phyloP scores from a whole-genome alignment of 192 early-diverging fungal genomes.

The Kappamyces sp. region DNA sequence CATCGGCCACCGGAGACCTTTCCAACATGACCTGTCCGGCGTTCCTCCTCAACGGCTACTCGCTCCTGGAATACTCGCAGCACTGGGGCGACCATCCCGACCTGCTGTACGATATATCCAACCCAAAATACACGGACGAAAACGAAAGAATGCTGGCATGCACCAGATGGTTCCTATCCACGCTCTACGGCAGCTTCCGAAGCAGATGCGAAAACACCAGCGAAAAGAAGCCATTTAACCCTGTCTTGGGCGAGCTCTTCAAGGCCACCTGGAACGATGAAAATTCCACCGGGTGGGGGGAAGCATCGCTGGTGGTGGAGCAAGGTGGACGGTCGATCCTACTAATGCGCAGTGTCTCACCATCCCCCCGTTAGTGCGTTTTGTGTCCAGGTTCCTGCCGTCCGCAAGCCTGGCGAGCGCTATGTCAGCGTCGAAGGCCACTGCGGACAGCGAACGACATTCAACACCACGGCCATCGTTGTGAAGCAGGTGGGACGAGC shows the following conservation, averaged over 20 bases:
- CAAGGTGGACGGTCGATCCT: conserved; percentile 42
- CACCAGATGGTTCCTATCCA: conserved; percentile 73
- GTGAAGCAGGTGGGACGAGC: conserved; percentile 74
- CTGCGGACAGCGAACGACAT: conserved; percentile 64
- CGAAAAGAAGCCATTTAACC: conserved; percentile 75
- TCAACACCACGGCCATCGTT: conserved; percentile 67
- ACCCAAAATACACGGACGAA: conserved; percentile 39
- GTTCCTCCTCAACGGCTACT: conserved; percentile 69
- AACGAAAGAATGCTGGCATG: conserved; percentile 61
- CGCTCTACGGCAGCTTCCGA: conserved; percentile 71
- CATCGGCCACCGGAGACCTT: conserved; percentile 75
- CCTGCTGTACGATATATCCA: conserved; percentile 59
- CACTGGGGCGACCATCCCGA: conserved; percentile 59
- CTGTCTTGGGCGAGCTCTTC: conserved; percentile 65
- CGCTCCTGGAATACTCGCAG: conserved; percentile 73
- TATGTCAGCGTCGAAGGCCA: background rate
- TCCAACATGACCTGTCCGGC: conserved; percentile 74
- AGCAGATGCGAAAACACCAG: conserved; percentile 62
- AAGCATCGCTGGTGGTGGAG: conserved; percentile 55
- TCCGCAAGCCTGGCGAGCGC: background rate
- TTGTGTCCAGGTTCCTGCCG: background rate
- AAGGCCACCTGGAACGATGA: conserved; percentile 54
- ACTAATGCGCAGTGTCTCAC: conserved; percentile 23
- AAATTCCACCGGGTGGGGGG: conserved; percentile 25
- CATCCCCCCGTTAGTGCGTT: conserved; percentile 69